A percentile compares a stretch with the other conserved stretches of the same genome.
Evolutionary conservation across 208 protist genomes (phyloP).

Genomic region (Leishmania braziliensis): DNA sequence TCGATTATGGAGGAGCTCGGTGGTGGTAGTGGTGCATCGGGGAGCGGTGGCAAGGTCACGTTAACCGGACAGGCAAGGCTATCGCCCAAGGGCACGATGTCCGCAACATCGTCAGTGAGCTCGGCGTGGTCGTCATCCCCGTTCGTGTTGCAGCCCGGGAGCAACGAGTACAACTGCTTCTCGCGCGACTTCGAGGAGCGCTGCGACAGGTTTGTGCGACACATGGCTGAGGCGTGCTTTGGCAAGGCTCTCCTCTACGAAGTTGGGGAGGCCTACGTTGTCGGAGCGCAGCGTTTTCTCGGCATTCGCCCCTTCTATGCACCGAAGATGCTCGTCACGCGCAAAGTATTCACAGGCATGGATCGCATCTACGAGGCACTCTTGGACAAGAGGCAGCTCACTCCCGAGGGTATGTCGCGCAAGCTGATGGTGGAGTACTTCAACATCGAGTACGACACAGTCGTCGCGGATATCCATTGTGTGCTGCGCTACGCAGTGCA

Average conservation of each 20-base stretch:
- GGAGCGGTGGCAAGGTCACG: background rate
- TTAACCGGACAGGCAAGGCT: background rate
- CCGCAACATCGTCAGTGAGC: background rate
- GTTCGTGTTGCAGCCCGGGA: slow-evolving; percentile 50
- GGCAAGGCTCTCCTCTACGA: slow-evolving; percentile 76
- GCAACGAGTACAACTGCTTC: slow-evolving; percentile 79
- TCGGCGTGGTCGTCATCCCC: slow-evolving; percentile 18
- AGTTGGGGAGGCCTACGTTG: slow-evolving; percentile 77
- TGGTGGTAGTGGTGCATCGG: slow-evolving; percentile 1
- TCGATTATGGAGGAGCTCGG: slow-evolving; percentile 51
- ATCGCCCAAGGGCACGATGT: background rate
- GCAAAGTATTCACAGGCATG: slow-evolving; percentile 67
- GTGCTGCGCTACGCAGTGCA: slow-evolving; percentile 71
- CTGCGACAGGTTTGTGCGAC: slow-evolving; percentile 57
- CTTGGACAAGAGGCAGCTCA: slow-evolving; percentile 45
- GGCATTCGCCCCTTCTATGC: slow-evolving; percentile 80
- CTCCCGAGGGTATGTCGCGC: slow-evolving; percentile 38
- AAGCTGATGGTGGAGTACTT: slow-evolving; percentile 83
- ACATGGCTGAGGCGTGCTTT: slow-evolving; percentile 76
- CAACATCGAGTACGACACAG: slow-evolving; percentile 84
- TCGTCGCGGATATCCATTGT: slow-evolving; percentile 70
- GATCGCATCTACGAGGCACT: slow-evolving; percentile 62
- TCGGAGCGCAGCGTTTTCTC: slow-evolving; percentile 80
- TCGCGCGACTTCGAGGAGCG: slow-evolving; percentile 78
- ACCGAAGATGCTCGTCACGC: slow-evolving; percentile 68